Evolutionary conservation across 257 asterid genomes (phyloP), one percentile per base, ranked within the genome.

Genomic region (Plectranthus barbatus): DNA sequence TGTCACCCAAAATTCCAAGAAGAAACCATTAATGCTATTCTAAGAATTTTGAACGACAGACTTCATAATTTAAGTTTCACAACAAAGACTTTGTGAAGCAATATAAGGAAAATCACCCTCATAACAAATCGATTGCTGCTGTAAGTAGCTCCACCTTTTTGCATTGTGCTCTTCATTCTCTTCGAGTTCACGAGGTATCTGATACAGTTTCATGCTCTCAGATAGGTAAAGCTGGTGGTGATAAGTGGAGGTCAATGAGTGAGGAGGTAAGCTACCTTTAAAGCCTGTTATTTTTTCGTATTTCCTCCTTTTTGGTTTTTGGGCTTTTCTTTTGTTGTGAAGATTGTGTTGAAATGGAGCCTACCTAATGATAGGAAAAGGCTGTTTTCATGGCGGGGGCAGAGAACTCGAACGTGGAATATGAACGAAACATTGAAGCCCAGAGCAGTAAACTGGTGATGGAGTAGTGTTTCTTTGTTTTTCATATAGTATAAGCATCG

Each of bases 371-470:
- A 57, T 46, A 85, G 94, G 90, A 85, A 41, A 83, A 77, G 62
- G 86, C 84, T 31, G 82, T 87, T 29, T 81, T 21, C 26, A 55
- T 71, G 13, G 77, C 65, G 1, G 61, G 13, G 68, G 85, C 90
- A 34, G 84, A 55, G 10, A 71, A 69, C 56, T 56, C 84, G 5
- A 83, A 83, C 83, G 56, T 58, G 70, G 90, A 79, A 8, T 83
- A 78, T 51, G 84, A 80, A 7, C 45, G 40, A 11, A 67, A 74
- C 44, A 74, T 85, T 81, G 61, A 60, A 26, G 84, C 82, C n/a
- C 83, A 83, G 74, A 80, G 73, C 77, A 72, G 34, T 69, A 79
- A 77, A 77, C 17, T 77, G 86, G 86, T 81, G 67, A 44, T 44
- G 14, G 7, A n/a, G 21, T 44, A n/a, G 20, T 44, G 10, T 44